These are phyloP conservation scores for Triadica sebifera DNA, from an alignment of 345 rosid genomes.

Conservation along the genomic window DNA sequence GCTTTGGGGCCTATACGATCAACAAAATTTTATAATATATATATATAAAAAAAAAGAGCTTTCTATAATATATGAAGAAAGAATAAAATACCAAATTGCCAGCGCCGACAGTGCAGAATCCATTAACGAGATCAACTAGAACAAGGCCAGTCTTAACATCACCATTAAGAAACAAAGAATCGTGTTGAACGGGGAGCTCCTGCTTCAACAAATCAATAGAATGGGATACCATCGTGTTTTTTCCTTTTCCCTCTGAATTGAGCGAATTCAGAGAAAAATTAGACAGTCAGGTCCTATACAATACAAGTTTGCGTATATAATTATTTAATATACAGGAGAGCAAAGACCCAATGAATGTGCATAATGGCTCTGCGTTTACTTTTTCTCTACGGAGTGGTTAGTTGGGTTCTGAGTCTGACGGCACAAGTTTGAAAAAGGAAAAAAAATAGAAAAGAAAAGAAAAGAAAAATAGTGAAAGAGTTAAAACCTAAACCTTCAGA, in stretches of 20 bases:
- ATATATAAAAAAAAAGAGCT: too few species aligned
- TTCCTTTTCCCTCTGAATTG: background rate
- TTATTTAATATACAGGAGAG: too few species aligned
- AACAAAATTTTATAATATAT: background rate
- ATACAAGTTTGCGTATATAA: too few species aligned
- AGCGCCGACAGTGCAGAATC: constrained; percentile 81
- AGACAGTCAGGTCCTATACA: too few species aligned
- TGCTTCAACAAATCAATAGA: constrained; percentile 44
- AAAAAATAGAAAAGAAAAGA: too few species aligned
- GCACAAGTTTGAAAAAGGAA: too few species aligned
- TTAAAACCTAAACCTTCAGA: too few species aligned
- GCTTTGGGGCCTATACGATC: constrained; percentile 54
- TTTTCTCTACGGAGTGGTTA: too few species aligned
- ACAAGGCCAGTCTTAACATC: constrained; percentile 70
- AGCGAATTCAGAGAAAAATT: background rate
- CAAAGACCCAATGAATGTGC: too few species aligned
- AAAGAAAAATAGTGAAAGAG: too few species aligned
- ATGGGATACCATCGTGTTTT: constrained; percentile 27
- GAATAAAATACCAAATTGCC: constrained; percentile 60
- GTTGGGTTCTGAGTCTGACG: too few species aligned
- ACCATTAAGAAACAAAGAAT: constrained; percentile 38
- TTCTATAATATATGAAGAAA: background rate
- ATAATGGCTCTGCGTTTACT: too few species aligned
- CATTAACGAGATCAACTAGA: constrained; percentile 77
- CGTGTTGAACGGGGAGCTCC: constrained; percentile 61